Percentiles rank a stretch among this genome's conserved stretches.
Conservation (phyloP, 2,329 filamentous ascomycete species). For the Cordyceps pruinosa region DNA sequence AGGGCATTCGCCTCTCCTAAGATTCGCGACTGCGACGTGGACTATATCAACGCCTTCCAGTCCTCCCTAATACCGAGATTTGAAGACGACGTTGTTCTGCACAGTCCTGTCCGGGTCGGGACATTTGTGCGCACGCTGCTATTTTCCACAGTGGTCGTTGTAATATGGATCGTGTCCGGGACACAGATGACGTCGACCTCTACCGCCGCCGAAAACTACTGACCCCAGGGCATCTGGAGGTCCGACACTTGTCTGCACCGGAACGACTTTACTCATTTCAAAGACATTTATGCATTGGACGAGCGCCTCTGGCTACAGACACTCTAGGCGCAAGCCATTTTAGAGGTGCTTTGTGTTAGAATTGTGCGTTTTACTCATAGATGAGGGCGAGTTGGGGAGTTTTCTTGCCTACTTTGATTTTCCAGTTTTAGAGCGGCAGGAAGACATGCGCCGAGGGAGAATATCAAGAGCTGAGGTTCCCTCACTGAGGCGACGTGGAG, state of each 20-base stretch:
- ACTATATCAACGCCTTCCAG: slow-evolving; percentile 49
- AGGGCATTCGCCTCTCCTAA: slow-evolving; percentile 55
- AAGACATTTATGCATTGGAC: not conserved
- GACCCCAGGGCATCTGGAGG: not conserved
- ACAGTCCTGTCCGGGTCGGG: slow-evolving; percentile 22
- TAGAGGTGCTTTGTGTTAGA: not conserved
- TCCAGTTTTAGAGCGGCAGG: not conserved
- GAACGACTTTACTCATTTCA: not conserved
- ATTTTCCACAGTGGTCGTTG: slow-evolving; percentile 34
- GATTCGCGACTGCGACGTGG: slow-evolving; percentile 51
- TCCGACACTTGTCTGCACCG: not conserved
- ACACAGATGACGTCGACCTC: slow-evolving; percentile 21
- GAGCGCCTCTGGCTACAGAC: slow-evolving; percentile 1
- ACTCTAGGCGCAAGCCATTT: not conserved
- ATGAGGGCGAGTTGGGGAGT: not conserved
- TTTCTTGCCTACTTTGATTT: not conserved
- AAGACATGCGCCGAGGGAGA: slow-evolving; percentile 4
- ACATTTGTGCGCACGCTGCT: slow-evolving; percentile 38
- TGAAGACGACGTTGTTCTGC: slow-evolving; percentile 11
- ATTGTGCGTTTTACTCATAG: not conserved
- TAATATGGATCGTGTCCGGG: slow-evolving; percentile 38
- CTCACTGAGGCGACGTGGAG: not conserved
- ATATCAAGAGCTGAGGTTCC: slow-evolving; percentile 14
- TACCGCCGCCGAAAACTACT: not conserved
- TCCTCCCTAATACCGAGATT: slow-evolving; percentile 27